Evolutionary conservation across 306 rosid genomes (phyloP).

Genomic region (Vigna angularis): DNA sequence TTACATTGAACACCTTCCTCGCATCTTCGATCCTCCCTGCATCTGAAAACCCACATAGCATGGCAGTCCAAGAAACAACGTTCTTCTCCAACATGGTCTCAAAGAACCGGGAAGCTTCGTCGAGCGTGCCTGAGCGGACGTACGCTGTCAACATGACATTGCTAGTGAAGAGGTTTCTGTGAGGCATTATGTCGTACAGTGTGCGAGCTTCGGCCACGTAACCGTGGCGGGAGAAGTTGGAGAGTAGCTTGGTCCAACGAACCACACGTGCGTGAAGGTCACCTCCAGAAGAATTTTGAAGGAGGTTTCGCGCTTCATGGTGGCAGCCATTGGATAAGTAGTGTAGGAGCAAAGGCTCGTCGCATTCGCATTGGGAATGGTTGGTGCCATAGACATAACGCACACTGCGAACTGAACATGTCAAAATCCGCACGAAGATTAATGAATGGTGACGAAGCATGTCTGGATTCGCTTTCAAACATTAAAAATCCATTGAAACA

Average conservation of each 20-base stretch:
- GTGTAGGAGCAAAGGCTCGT: constrained; percentile 57
- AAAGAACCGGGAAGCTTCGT: constrained; percentile 59
- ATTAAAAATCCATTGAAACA: neutral
- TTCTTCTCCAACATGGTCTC: constrained; percentile 65
- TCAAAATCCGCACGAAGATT: constrained; percentile 18
- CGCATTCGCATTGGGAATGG: constrained; percentile 18
- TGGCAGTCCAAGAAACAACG: constrained; percentile 80
- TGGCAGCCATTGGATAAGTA: constrained; percentile 45
- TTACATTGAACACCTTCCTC: constrained; percentile 58
- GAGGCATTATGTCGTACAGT: constrained; percentile 69
- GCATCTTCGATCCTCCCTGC: constrained; percentile 66
- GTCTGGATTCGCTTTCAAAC: neutral
- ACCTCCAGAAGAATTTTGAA: constrained; percentile 45
- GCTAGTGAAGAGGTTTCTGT: constrained; percentile 61
- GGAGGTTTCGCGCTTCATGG: constrained; percentile 59
- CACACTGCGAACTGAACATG: constrained; percentile 10
- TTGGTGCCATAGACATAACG: neutral
- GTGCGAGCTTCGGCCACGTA: constrained; percentile 58
- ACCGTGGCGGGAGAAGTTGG: constrained; percentile 52
- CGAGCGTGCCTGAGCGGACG: constrained; percentile 57
- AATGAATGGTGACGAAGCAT: constrained; percentile 1
- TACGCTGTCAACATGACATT: constrained; percentile 76
- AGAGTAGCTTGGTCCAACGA: constrained; percentile 65
- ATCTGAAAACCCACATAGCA: constrained; percentile 58
- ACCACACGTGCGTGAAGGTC: constrained; percentile 52